Base-by-base conservation (phyloP, 2,329 filamentous ascomycete genomes). In the Ophiosphaerella korrae region DNA sequence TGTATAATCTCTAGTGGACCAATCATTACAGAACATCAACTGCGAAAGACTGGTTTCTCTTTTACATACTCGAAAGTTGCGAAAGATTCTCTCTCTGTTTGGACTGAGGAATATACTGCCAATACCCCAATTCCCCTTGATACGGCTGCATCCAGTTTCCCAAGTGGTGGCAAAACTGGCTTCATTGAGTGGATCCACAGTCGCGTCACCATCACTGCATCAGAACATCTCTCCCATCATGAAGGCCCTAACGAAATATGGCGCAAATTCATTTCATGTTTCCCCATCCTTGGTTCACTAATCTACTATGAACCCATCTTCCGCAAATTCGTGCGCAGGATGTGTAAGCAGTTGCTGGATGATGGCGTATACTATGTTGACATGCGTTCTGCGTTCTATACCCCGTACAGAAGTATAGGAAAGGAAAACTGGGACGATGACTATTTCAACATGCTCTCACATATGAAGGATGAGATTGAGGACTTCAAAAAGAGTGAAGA, bases 241-340 rank as follows among this genome's bases (percentile, higher is more conserved):
- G 87, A 92, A 63, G 91, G 92, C 2, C 81, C 92, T 13, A 87
- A 94, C 70, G 88, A 88, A 45, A 87, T 96, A 47, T 97, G 92
- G 92, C 77, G 80, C 21, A 92, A 94, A 67, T 96, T 97, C 74
- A 78, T 76, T 42, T 84, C 82, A 38, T 88, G 87, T 54, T 96
- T 97, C 73, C 75, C 81, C 2, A 83, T 93, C 3, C 80, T 93
- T 38, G 84, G 84, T 35, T 87, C 85, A 13, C 83, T 96, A 44
- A 81, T 96, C 42, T 89, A 88, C 74, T 96, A 97, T 74, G 93
- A 97, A 74, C 92, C 92, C 12, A 90, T 97, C 56, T 93, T 90
- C 75, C 85, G 91, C 21, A 78, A 80, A 14, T 95, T 91, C 66
- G 76, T 97, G 53, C 84, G 82, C 24, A 82, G 84, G 18, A 80